Percentiles rank a stretch among this genome's conserved stretches.
Evolutionary conservation across 805 yeast species (phyloP).

Genomic region (Torulaspora quercuum): DNA sequence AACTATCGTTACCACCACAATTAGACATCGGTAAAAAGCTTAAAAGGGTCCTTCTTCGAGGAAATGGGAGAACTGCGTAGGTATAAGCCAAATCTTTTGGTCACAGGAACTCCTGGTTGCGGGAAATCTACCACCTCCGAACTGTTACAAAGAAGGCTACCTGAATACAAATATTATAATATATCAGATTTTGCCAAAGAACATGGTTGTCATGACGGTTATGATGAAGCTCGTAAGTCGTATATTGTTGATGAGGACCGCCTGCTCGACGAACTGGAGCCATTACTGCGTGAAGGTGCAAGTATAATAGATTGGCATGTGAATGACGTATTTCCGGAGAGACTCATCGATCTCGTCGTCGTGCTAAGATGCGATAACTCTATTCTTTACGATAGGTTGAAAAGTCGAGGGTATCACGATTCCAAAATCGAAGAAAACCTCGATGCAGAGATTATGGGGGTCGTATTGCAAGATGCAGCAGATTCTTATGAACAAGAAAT

Average conservation of each 20-base stretch:
- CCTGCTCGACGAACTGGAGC: conserved; percentile 75
- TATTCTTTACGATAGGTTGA: conserved; percentile 68
- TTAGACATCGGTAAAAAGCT: no score
- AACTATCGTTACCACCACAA: no score
- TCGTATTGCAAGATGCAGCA: conserved; percentile 78
- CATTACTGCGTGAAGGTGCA: conserved; percentile 79
- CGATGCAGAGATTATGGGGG: conserved; percentile 97
- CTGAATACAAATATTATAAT: conserved; percentile 50
- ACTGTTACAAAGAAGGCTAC: conserved; percentile 27
- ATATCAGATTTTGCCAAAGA: conserved; percentile 81
- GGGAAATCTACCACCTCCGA: conserved; percentile 38
- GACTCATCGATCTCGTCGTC: conserved; percentile 86
- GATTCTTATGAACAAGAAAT: conserved; percentile 77
- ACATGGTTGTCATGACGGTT: conserved; percentile 73
- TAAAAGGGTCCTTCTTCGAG: no score
- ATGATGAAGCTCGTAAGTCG: conserved; percentile 80
- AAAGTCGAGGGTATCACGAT: conserved; percentile 72
- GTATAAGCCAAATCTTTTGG: conserved; percentile 65
- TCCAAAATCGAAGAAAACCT: conserved; percentile 84
- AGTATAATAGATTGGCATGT: conserved; percentile 96
- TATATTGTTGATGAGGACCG: conserved; percentile 91
- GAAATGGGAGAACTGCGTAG: conserved; percentile 24
- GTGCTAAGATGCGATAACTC: conserved; percentile 79
- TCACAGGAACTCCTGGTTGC: conserved; percentile 89
- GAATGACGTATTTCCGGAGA: conserved; percentile 90